A percentile compares a stretch with the other conserved stretches of the same genome.
phyloP scores from a whole-genome alignment of 2,329 filamentous ascomycete species.

The Diplocarpon mali region DNA sequence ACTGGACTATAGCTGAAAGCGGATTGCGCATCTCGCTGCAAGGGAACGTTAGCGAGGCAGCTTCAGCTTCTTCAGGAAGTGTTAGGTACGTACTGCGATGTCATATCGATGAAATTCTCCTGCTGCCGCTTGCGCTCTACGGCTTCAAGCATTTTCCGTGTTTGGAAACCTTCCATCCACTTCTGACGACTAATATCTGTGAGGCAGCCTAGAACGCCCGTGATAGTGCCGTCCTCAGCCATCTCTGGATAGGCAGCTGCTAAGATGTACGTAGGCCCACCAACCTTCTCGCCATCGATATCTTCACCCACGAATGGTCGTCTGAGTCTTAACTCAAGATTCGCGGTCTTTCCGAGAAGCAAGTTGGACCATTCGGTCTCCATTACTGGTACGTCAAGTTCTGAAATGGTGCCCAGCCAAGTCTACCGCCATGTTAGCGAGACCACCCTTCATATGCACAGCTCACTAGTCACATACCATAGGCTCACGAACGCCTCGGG shows the following conservation, averaged over 20 bases:
- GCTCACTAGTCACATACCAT: slow-evolving; percentile 8
- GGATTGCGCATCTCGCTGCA: slow-evolving; percentile 57
- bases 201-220: slow-evolving; percentile 15
- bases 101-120: slow-evolving; percentile 73
- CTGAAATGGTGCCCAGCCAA: slow-evolving; percentile 13
- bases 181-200: slow-evolving; percentile 19
- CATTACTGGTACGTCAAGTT: slow-evolving; percentile 14
- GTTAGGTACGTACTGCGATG: slow-evolving; percentile 28
- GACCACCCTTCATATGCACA: background rate
- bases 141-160: slow-evolving; percentile 31
- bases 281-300: slow-evolving; percentile 40
- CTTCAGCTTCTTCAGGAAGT: background rate
- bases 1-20: slow-evolving; percentile 61
- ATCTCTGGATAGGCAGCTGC: slow-evolving; percentile 18
- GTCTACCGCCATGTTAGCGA: slow-evolving; percentile 3
- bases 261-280: slow-evolving; percentile 22
- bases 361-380: slow-evolving; percentile 17
- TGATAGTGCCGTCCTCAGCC: slow-evolving; percentile 10
- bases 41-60: background rate
- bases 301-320: slow-evolving; percentile 37
- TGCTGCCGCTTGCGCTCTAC: slow-evolving; percentile 55
- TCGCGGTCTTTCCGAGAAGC: slow-evolving; percentile 11
- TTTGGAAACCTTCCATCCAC: slow-evolving; percentile 21
- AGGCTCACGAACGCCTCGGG: slow-evolving; percentile 29
- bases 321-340: slow-evolving; percentile 18